Percentiles rank a stretch among this genome's conserved stretches.
Conservation (phyloP, 169 alveolate species). For the Cryptosporidium muris region DNA sequence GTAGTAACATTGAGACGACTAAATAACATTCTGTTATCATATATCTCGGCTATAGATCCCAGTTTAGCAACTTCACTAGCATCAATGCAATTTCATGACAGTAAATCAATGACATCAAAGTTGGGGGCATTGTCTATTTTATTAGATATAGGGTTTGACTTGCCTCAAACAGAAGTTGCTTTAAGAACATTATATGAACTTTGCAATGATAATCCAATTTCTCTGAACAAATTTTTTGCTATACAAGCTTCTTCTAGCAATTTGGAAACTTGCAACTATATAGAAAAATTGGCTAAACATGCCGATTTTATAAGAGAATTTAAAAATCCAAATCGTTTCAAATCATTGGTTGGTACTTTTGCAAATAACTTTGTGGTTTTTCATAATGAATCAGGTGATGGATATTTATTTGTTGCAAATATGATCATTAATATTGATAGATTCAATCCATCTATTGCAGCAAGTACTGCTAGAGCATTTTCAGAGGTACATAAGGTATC, state of each 20-base stretch:
- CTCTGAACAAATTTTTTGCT: slow-evolving; percentile 5
- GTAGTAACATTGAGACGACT: slow-evolving; percentile 35
- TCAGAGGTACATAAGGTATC: slow-evolving; percentile 13
- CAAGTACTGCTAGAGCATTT: slow-evolving; percentile 61
- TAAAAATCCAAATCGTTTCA: slow-evolving; percentile 9
- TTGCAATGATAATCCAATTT: slow-evolving; percentile 3
- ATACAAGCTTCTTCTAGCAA: slow-evolving; percentile 4
- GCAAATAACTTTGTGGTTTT: slow-evolving; percentile 76
- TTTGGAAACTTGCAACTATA: slow-evolving; percentile 3
- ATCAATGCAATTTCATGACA: slow-evolving; percentile 17
- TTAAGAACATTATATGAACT: not conserved
- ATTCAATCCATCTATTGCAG: slow-evolving; percentile 80
- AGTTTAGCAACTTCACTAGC: slow-evolving; percentile 38
- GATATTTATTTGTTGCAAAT: slow-evolving; percentile 83
- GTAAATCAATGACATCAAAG: not conserved
- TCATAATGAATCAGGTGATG: slow-evolving; percentile 80
- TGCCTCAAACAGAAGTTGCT: not conserved
- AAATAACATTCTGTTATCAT: slow-evolving; percentile 19
- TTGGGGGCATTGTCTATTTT: no score
- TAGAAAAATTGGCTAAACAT: not conserved
- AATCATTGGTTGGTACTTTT: slow-evolving; percentile 76
- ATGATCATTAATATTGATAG: slow-evolving; percentile 77
- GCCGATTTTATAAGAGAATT: slow-evolving; percentile 12
- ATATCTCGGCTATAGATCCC: slow-evolving; percentile 30
- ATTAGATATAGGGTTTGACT: not conserved